Evolutionary conservation across 768 basidiomycete species (phyloP).

Genomic region (Suillus discolor): DNA sequence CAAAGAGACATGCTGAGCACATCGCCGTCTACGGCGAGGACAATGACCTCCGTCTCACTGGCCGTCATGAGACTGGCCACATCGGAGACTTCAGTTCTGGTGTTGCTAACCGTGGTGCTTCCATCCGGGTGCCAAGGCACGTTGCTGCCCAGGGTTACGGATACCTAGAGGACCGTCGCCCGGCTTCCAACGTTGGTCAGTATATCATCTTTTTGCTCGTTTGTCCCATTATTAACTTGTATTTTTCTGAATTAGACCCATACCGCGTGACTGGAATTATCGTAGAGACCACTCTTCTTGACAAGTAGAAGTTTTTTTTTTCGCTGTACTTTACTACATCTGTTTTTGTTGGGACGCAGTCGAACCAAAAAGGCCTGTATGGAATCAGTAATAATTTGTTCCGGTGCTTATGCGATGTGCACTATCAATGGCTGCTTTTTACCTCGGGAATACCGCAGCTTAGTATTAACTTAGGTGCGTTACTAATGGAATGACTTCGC

Average conservation of each 20-base stretch:
- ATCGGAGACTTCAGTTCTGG: slow-evolving; percentile 91
- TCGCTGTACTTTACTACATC: slow-evolving; percentile 16
- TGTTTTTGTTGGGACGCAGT: slow-evolving; percentile 8
- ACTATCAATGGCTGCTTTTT: background rate
- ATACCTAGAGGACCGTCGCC: slow-evolving; percentile 95
- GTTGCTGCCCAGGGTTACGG: slow-evolving; percentile 92
- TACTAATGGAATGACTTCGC: background rate
- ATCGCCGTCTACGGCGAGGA: slow-evolving; percentile 98
- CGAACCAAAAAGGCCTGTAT: slow-evolving; percentile 23
- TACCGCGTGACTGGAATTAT: slow-evolving; percentile 92
- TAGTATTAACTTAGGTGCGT: background rate
- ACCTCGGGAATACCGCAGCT: background rate
- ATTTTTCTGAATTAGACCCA: slow-evolving; percentile 58
- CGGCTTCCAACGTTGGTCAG: slow-evolving; percentile 96
- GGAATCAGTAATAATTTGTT: slow-evolving; percentile 6
- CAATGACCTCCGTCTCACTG: slow-evolving; percentile 95
- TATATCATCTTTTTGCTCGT: slow-evolving; percentile 16
- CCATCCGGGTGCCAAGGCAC: slow-evolving; percentile 93
- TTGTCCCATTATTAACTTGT: slow-evolving; percentile 7
- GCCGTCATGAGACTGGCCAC: slow-evolving; percentile 96
- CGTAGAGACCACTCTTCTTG: slow-evolving; percentile 83
- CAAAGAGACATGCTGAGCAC: slow-evolving; percentile 90
- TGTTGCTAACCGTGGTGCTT: slow-evolving; percentile 97
- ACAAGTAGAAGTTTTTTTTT: slow-evolving; percentile 43
- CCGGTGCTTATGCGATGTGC: background rate